Percentiles rank a stretch among this genome's conserved stretches.
Evolutionary conservation across 2,329 filamentous ascomycete genomes (phyloP).

Genomic region (Canariomyces notabilis): DNA sequence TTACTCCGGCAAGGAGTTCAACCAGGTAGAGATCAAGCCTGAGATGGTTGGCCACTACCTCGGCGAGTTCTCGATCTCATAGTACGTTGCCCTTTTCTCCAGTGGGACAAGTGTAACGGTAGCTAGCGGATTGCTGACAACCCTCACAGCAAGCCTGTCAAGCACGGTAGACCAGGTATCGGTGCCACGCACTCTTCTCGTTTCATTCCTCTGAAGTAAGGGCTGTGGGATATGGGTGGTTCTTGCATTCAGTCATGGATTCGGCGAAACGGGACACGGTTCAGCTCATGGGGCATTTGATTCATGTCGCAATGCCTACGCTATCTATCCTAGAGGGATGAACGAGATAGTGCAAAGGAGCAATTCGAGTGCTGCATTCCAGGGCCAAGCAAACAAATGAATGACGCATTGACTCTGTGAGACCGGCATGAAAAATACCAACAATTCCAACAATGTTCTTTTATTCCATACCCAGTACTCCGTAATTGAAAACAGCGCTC

Average conservation of each 20-base stretch:
- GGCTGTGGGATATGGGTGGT: conserved; percentile 45
- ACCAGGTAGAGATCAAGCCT: conserved; percentile 99
- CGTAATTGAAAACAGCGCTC: not conserved
- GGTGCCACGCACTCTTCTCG: conserved; percentile 99
- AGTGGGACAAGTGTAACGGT: not conserved
- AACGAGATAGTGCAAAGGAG: conserved; percentile 25
- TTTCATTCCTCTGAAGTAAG: conserved; percentile 99
- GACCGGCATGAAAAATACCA: not conserved
- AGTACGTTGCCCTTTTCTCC: conserved; percentile 61
- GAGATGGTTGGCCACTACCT: conserved; percentile 99
- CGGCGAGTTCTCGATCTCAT: conserved; percentile 99
- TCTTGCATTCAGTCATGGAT: conserved; percentile 53
- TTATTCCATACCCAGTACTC: not conserved
- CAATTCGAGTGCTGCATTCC: conserved; percentile 24
- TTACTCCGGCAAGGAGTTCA: conserved; percentile 99
- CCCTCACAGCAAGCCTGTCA: conserved; percentile 84
- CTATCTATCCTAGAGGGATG: conserved; percentile 22
- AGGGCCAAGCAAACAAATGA: conserved; percentile 10
- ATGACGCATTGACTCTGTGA: conserved; percentile 1
- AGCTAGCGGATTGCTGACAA: conserved; percentile 43
- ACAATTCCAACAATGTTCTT: not conserved
- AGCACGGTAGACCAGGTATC: conserved; percentile 99
- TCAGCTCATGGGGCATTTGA: conserved; percentile 37
- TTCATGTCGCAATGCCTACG: conserved; percentile 19
- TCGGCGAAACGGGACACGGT: conserved; percentile 52